Conservation (phyloP, 1,139 yeast genomes). For the Saccharomyces hybrid region DNA sequence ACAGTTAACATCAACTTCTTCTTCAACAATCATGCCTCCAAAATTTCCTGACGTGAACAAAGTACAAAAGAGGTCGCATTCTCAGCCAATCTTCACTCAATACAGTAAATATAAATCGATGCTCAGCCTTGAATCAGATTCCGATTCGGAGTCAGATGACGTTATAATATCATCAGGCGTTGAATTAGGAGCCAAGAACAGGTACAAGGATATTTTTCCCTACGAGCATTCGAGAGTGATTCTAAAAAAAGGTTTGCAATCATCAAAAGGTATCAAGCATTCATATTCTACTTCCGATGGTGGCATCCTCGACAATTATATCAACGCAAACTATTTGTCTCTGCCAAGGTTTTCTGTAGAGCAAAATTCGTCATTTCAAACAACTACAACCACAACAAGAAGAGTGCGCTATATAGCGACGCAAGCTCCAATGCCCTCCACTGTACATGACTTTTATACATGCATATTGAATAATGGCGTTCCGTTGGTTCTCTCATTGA, state of each 20-base stretch:
- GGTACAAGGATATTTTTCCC: slow-evolving; percentile 75
- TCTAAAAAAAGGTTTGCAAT: slow-evolving; percentile 18
- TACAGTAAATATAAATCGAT: background rate
- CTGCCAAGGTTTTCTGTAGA: slow-evolving; percentile 17
- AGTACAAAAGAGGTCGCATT: slow-evolving; percentile 16
- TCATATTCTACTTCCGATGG: slow-evolving; percentile 11
- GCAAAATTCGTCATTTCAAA: slow-evolving; percentile 5
- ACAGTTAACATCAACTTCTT: background rate
- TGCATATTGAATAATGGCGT: slow-evolving; percentile 54
- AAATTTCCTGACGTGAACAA: background rate
- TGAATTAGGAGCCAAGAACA: slow-evolving; percentile 64
- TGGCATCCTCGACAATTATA: slow-evolving; percentile 36
- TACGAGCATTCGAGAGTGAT: slow-evolving; percentile 70
- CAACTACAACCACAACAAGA: slow-evolving; percentile 6
- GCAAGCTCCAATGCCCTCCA: slow-evolving; percentile 70
- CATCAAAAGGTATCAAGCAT: slow-evolving; percentile 5
- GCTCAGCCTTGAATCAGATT: slow-evolving; percentile 7
- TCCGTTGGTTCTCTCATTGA: slow-evolving; percentile 59
- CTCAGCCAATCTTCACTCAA: slow-evolving; percentile 15
- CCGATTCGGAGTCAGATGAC: slow-evolving; percentile 21
- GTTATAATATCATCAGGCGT: slow-evolving; percentile 58
- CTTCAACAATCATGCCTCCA: background rate
- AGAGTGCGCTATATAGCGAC: slow-evolving; percentile 60
- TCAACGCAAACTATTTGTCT: slow-evolving; percentile 51
- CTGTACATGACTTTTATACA: slow-evolving; percentile 71